Base-by-base conservation (phyloP, 176 grass and related monocot species). In the Urochloa ruziziensis region DNA sequence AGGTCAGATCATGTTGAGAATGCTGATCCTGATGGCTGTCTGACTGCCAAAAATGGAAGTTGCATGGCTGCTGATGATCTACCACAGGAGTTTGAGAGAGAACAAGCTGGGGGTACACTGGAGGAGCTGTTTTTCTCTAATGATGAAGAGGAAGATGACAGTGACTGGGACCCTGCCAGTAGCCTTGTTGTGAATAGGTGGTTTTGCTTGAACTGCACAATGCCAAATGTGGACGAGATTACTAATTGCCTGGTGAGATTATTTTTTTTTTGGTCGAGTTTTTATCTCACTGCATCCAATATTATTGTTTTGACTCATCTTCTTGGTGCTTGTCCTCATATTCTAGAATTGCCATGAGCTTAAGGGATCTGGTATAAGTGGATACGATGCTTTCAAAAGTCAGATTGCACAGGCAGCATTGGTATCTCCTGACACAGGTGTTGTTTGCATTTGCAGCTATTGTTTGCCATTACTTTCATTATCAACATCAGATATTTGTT, bases 81-180 rank as follows among this genome's bases (percentile, higher is more conserved):
- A 43, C 14, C 16, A n/a, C 80, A 94, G 54, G 80, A 87, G 11
- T 82, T 30, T 82, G 77, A 82, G 28, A 70, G 24, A 61, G 84
- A 90, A 64, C 79, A 90, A 32, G 48, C 36, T 83, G 89, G 81
- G 58, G 81, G 19, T 82, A 90, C 91, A 60, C 67, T 95, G 56
- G 62, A 95, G 62, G 96, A 98, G 86, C 70, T 95, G 25, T 92
- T 91, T 77, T 82, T 88, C 35, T 81, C 84, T 60, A 88, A 90
- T 67, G 92, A 92, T 66, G 92, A 93, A 44, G 96, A 98, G 23
- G 96, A 98, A 29, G 91, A 95, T 70, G 96, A 94, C 74, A 91
- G 76, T 58, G 96, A 98, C 23, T 98, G 93, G 93, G 90, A 95
- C 62, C 93, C 96, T 47, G 72, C 86, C 77, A 75, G 62, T 86